These are phyloP conservation scores for Ogataea philodendri DNA, from an alignment of 805 yeast genomes.

Conservation along the genomic window DNA sequence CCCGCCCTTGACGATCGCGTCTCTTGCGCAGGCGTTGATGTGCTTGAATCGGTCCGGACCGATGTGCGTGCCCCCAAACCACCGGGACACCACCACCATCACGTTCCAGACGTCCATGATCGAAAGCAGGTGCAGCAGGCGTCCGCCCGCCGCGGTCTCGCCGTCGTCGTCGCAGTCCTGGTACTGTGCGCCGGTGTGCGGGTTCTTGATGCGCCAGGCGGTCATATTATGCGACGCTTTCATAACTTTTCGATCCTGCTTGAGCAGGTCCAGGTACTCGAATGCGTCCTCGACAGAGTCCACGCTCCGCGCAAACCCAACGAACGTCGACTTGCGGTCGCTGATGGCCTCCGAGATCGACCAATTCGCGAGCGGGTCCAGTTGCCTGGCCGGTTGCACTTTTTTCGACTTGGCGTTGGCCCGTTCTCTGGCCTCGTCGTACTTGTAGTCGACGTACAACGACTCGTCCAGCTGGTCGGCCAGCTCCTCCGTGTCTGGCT, in stretches of 20 bases:
- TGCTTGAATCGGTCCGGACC: constrained; percentile 96
- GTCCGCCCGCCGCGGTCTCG: constrained; percentile 92
- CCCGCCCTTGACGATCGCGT: constrained; percentile 69
- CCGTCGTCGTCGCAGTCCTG: constrained; percentile 98
- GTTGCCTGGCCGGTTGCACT: constrained; percentile 5
- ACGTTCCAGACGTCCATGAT: constrained; percentile 79
- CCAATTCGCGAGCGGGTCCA: constrained; percentile 72
- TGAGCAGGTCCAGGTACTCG: constrained; percentile 47
- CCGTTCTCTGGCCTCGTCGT: constrained; percentile 31
- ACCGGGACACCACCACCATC: constrained; percentile 81
- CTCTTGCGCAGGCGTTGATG: constrained; percentile 84
- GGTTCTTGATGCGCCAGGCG: constrained; percentile 75
- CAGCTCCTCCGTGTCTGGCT: constrained; percentile 1
- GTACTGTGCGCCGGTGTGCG: constrained; percentile 48
- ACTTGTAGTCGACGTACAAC: constrained; percentile 20
- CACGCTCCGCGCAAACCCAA: constrained; percentile 69
- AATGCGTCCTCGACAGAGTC: constrained; percentile 67
- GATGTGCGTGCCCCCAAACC: constrained; percentile 90
- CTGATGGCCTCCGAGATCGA: constrained; percentile 66
- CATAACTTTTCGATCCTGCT: constrained; percentile 62
- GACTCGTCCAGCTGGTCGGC: not conserved
- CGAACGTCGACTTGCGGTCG: constrained; percentile 83
- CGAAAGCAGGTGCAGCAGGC: constrained; percentile 74
- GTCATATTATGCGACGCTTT: constrained; percentile 78
- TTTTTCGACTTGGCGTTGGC: constrained; percentile 21